phyloP scores from a whole-genome alignment of 2,329 filamentous ascomycete genomes.

The Bipolaris sorokiniana region DNA sequence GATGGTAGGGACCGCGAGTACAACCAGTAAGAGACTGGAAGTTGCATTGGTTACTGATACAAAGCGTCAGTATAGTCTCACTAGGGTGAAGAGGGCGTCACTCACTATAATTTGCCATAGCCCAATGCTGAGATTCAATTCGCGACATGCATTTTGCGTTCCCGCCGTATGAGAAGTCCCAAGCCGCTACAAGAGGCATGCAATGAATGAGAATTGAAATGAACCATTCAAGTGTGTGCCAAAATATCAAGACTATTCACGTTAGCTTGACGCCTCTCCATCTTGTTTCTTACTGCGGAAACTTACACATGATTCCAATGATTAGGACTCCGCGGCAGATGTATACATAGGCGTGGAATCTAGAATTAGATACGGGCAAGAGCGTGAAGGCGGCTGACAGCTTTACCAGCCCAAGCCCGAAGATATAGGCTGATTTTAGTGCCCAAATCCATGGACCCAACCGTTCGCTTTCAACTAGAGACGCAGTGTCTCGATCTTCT shows the following conservation, averaged over 20 bases:
- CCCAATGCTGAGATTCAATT: slow-evolving; percentile 53
- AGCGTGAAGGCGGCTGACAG: slow-evolving; percentile 56
- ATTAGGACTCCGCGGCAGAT: slow-evolving; percentile 28
- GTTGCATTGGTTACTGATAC: slow-evolving; percentile 17
- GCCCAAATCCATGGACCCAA: slow-evolving; percentile 14
- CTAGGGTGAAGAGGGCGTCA: not conserved
- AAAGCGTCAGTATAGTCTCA: not conserved
- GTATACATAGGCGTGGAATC: slow-evolving; percentile 45
- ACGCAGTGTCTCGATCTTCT: slow-evolving; percentile 34
- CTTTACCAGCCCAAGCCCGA: slow-evolving; percentile 55
- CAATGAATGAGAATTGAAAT: slow-evolving; percentile 56
- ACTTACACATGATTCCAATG: slow-evolving; percentile 51
- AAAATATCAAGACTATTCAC: slow-evolving; percentile 22
- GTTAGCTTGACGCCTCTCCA: slow-evolving; percentile 6
- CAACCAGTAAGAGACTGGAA: slow-evolving; percentile 45
- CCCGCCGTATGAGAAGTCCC: slow-evolving; percentile 41
- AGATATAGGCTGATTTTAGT: slow-evolving; percentile 46
- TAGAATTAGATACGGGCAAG: slow-evolving; percentile 49
- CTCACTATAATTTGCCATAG: slow-evolving; percentile 53
- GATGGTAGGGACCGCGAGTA: slow-evolving; percentile 2
- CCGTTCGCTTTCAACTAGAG: not conserved
- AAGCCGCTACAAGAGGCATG: slow-evolving; percentile 53
- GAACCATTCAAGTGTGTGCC: slow-evolving; percentile 52
- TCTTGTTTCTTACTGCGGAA: not conserved
- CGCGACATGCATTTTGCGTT: slow-evolving; percentile 29